Evolutionary conservation across 177 flowering plant genomes (phyloP), one percentile per base, ranked within the genome.

Genomic region (Vitis hybrid): DNA sequence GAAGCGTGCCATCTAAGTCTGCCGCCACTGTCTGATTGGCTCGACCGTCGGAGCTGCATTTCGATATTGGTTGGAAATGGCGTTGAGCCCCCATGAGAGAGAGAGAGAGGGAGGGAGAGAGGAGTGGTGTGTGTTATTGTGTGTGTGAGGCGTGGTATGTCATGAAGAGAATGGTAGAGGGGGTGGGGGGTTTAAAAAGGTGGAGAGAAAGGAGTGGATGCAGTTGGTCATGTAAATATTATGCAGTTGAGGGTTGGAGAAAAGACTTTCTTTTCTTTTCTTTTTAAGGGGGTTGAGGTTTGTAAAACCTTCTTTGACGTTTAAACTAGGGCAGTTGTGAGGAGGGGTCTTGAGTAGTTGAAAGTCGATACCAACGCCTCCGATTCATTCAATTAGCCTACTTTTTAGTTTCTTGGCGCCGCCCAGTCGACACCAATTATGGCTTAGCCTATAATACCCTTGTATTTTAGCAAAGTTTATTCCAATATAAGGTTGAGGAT

Each of bases 1-100:
- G 87, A n/a, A 93, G 88, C 0, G 97, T 91, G 18, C 98, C 97
- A 45, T 94, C 94, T 3, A 94, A 81, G 70, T 90, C 97, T 0
- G 96, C 78, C 0, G 93, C 98, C 66, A 91, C 90, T 0, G 93
- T 80, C 66, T 87, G 94, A 70, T 70, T 77, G 0, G 85, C 83
- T 45, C 97, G 70, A 0, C 76, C 82, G 17, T 75, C 78, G 17
- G 80, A 34, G 76, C 70, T 70, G 68, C 92, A 90, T 70, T 80
- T 81, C 0, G 83, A 30, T 59, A 92, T 82, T 18, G 89, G 86
- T 50, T 82, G 79, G 70, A 87, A 90, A 26, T 54, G 79, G 18
- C 61, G 83, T 57, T 55, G 78, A 56, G 79, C 75, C 30, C 72
- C 64, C 21, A 72, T 14, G 68, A 19, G 34, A 15, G 4, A 3